Conservation (phyloP, 305 asterid species). For the Solanum chacoense region DNA sequence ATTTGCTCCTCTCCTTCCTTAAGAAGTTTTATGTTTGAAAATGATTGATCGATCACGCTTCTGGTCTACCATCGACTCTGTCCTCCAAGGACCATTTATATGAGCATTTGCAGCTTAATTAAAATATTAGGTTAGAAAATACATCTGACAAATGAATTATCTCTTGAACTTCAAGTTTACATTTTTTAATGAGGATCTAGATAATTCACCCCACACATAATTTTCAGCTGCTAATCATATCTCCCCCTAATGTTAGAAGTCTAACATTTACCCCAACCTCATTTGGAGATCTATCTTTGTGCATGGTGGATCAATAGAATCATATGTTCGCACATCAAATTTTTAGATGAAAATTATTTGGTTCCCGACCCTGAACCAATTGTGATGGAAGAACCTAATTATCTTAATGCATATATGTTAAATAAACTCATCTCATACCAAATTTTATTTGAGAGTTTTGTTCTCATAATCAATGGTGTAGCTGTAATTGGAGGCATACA, state of each 20-base stretch:
- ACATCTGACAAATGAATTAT: not conserved
- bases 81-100: not conserved
- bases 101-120: not conserved
- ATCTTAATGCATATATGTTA: not conserved
- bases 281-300: not conserved
- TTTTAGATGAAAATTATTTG: not conserved
- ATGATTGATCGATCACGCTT: not conserved
- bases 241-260: not conserved
- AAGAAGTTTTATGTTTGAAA: not conserved
- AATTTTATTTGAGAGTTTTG: not conserved
- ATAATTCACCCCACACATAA: not conserved
- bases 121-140: too few relatives aligned
- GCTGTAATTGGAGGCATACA: not conserved
- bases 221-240: not conserved
- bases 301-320: not conserved
- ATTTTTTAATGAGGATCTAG: not conserved
- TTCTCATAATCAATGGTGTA: not conserved
- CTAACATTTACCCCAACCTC: not conserved
- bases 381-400: not conserved
- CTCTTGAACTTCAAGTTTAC: not conserved
- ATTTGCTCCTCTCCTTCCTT: not conserved
- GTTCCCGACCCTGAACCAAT: not conserved
- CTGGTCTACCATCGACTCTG: not conserved
- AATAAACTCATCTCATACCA: not conserved
- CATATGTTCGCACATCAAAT: not conserved